Base-by-base conservation (phyloP, 225 moss, liverwort and hornwort genomes). In the Bryoerythrophyllum caledonicum region DNA sequence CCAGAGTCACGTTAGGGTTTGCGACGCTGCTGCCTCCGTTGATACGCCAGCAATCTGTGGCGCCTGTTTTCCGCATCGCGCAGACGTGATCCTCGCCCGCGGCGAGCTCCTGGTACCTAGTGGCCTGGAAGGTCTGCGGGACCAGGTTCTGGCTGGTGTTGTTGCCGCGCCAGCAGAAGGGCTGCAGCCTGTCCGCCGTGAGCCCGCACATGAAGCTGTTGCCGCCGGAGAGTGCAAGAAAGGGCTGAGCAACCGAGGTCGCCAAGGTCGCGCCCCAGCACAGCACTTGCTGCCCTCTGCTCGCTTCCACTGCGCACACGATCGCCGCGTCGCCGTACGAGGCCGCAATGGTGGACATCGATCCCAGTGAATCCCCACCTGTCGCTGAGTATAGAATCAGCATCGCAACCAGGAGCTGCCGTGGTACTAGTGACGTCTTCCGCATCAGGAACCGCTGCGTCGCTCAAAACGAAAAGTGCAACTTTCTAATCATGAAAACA, bases 301-400 rank as follows among this genome's bases (percentile, higher is more conserved):
- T 88, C 6, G 91, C 91, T 68, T 88, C 88, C 55, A 91, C 86
- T 35, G 81, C 91, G 46, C 88, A 91, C 11, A 88, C 86, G 13
- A 86, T 69, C 10, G 76, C 88, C 23, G 57, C 21, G 10, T 27
- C 65, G n/a, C 86, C 88, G n/a, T 91, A 88, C 25, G 91, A 80
- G 13, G 86, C 88, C 60, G 86, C 88, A 57, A 91, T 88, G 54
- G 88, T 71, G 74, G 74, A 80, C 84, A 86, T 76, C 24, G 82
- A 85, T 14, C 91, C 88, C 34, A 86, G 68, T 11, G 80, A 84
- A 54, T 75, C 66, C 1, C 68, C 34, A 1, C 67, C 65, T 26
- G 30, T 40, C 38, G 60, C 63, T 58, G 70, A 37, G 58, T 21
- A 64, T 8, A 81, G 30, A 53, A 75, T 17, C 20, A n/a, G n/a